Evolutionary conservation across 208 protist genomes (phyloP).

Genomic region (Trypanosoma avium): DNA sequence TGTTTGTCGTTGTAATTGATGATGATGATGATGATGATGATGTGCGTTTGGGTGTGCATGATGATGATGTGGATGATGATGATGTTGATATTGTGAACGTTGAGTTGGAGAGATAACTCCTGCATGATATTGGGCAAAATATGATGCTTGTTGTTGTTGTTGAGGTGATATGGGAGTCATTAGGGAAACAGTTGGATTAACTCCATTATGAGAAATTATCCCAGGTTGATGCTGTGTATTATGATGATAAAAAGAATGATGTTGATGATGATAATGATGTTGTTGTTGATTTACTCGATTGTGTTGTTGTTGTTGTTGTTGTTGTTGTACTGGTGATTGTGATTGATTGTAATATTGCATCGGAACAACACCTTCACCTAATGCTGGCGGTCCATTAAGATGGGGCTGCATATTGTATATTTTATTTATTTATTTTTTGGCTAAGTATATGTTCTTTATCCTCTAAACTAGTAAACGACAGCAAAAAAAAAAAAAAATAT

Average conservation of each 20-base stretch:
- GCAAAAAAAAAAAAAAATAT: neutral
- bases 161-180: neutral
- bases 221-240: slow-evolving; percentile 10
- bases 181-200: no score
- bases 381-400: neutral
- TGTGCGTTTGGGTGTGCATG: no score
- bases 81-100: neutral
- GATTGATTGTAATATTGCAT: slow-evolving; percentile 14
- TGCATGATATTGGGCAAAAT: no score
- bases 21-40: slow-evolving; percentile 23
- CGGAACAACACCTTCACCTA: slow-evolving; percentile 6
- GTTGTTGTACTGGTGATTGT: slow-evolving; percentile 19
- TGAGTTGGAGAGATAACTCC: slow-evolving; percentile 5
- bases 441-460: neutral
- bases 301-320: slow-evolving; percentile 18
- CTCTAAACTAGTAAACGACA: neutral
- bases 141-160: no score
- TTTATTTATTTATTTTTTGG: slow-evolving; percentile 3
- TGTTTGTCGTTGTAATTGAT: slow-evolving; percentile 27
- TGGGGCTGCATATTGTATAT: slow-evolving; percentile 9
- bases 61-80: slow-evolving; percentile 13
- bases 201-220: slow-evolving; percentile 2
- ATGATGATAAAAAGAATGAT: slow-evolving; percentile 3
- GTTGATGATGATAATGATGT: neutral
- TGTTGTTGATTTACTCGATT: no score